Conservation (phyloP, 2,329 filamentous ascomycete genomes). For the Penicillium capsulatum region DNA sequence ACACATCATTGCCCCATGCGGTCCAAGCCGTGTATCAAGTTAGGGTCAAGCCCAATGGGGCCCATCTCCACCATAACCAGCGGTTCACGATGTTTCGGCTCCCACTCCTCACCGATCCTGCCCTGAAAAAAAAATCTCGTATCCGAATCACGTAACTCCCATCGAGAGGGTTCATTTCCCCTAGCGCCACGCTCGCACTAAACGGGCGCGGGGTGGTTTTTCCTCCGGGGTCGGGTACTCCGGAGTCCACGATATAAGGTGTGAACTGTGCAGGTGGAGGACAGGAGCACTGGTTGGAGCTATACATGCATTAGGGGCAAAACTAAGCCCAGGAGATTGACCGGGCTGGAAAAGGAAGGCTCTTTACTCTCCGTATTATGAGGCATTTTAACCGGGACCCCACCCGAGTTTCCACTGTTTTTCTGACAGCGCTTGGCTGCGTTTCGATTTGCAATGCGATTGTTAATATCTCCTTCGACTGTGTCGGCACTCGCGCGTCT, state of each 20-base stretch:
- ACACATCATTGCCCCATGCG: too few relatives aligned
- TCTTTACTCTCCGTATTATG: slow-evolving; percentile 14
- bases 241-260: too few relatives aligned
- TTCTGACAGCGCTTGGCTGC: slow-evolving; percentile 14
- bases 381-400: slow-evolving; percentile 15
- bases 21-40: too few relatives aligned
- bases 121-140: too few relatives aligned
- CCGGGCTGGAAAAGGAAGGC: background rate
- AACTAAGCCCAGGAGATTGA: background rate
- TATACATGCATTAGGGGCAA: background rate
- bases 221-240: background rate
- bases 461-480: too few relatives aligned
- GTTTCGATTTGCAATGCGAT: background rate
- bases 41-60: too few relatives aligned
- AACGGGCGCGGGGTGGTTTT: background rate
- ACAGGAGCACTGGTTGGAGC: background rate
- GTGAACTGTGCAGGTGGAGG: slow-evolving; percentile 15
- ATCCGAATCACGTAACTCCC: background rate
- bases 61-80: too few relatives aligned
- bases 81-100: too few relatives aligned
- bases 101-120: too few relatives aligned
- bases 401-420: too few relatives aligned
- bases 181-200: slow-evolving; percentile 13
- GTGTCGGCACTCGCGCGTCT: too few relatives aligned
- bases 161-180: background rate